Evolutionary conservation across 1,284 basidiomycete genomes (phyloP).

Genomic region (Anthracocystis panici-leucophaei): DNA sequence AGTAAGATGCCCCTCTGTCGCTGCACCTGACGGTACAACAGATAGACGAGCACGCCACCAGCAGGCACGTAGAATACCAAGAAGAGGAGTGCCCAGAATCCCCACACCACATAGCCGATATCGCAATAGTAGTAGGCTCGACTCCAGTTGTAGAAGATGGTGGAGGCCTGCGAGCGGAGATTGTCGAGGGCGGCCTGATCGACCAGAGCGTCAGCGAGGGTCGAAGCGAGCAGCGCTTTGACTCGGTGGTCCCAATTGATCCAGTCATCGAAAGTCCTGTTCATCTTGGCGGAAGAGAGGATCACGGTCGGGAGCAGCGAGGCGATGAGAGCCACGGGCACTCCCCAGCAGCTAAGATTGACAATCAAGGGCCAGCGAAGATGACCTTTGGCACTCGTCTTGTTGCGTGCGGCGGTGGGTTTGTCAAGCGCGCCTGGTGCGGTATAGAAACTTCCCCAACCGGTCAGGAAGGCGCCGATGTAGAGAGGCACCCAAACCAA

Average conservation of each 20-base stretch:
- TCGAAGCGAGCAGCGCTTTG: constrained; percentile 10
- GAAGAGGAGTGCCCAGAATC: constrained; percentile 54
- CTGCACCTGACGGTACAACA: constrained; percentile 45
- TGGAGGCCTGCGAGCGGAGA: constrained; percentile 23
- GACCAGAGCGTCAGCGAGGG: constrained; percentile 6
- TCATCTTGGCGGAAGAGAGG: constrained; percentile 27
- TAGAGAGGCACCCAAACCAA: constrained; percentile 52
- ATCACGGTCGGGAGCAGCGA: constrained; percentile 36
- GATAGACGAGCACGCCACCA: constrained; percentile 50
- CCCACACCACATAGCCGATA: constrained; percentile 53
- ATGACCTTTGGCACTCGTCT: constrained; percentile 27
- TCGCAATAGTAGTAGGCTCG: constrained; percentile 42
- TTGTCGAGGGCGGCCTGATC: constrained; percentile 9
- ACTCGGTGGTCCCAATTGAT: constrained; percentile 16
- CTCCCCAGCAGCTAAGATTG: constrained; percentile 55
- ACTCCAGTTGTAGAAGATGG: constrained; percentile 36
- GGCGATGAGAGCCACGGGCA: constrained; percentile 43
- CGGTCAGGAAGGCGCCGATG: constrained; percentile 53
- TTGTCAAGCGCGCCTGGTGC: constrained; percentile 60
- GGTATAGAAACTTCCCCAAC: constrained; percentile 61
- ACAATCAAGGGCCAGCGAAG: constrained; percentile 52
- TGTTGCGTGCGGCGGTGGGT: constrained; percentile 33
- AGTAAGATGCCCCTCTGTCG: constrained; percentile 35
- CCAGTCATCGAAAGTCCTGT: constrained; percentile 26
- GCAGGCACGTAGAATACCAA: constrained; percentile 60